Base-by-base conservation (phyloP, 768 basidiomycete genomes). In the Lyophyllum semitale region DNA sequence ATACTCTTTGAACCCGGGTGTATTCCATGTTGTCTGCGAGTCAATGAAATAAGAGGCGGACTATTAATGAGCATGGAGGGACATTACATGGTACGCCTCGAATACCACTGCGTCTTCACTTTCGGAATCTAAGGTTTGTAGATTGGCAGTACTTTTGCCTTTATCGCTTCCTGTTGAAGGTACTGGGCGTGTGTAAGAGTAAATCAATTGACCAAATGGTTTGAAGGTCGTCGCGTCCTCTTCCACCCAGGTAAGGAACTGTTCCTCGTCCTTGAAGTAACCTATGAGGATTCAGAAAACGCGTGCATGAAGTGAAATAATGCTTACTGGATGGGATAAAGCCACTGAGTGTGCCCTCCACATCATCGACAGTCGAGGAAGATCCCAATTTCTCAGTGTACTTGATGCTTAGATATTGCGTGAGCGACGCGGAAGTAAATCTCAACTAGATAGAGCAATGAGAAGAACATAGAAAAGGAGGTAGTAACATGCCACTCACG, bases 31-130 rank as follows among this genome's bases (percentile, higher is more conserved):
- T 18, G 85, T 73, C 95, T 98, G 63, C 32, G 18, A 27, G 3
- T 27, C 8, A n/a, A 45, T 7, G 48, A 9, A 45, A 45, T 56
- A 26, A 53, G 11, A 27, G n/a, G 20, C 45, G 20, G 17, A 22
- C 20, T 33, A n/a, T n/a, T 32, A 18, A 20, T 40, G 23, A 59
- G 33, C 29, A 48, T 22, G 17, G 48, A 32, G 18, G 29, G 37
- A n/a, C 72, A 90, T 68, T 69, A 93, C 95, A 78, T 95, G 91
- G 71, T 92, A 98, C 22, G 89, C 91, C 73, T 97, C 95, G 66
- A 81, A 97, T 47, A 84, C 85, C n/a, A 93, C 73, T 9, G 78
- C 77, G 54, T 84, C 84, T 53, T 84, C 78, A 53, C 78, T 79
- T 46, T 80, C 77, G 40, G 83, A 77, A 48, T 78, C 75, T 41